Evolutionary conservation across 805 yeast genomes (phyloP).

Genomic region (Wickerhamiella domercqiae): DNA sequence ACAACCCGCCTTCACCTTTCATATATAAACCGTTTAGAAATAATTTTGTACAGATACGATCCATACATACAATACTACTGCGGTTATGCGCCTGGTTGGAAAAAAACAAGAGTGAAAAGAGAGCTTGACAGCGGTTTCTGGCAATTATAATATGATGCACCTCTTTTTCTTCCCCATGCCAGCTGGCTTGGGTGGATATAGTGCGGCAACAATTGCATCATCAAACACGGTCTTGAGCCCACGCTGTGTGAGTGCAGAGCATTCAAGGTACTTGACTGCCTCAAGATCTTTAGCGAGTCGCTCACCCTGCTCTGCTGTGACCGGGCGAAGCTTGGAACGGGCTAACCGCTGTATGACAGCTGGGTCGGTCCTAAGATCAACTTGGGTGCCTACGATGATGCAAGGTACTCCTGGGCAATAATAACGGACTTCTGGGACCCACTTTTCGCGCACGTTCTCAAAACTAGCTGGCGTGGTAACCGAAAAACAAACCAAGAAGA

Average conservation of each 20-base stretch:
- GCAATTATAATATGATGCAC: constrained; percentile 58
- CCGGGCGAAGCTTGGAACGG: constrained; percentile 80
- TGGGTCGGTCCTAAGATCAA: constrained; percentile 87
- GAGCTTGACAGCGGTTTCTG: too few relatives aligned
- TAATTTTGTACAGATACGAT: too few relatives aligned
- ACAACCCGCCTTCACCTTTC: too few relatives aligned
- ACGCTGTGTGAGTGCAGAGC: constrained; percentile 93
- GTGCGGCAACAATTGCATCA: constrained; percentile 95
- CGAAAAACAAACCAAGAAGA: constrained; percentile 86
- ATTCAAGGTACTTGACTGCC: constrained; percentile 93
- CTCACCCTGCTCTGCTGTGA: constrained; percentile 76
- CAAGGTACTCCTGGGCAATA: constrained; percentile 98
- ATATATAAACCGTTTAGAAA: too few relatives aligned
- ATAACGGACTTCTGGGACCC: constrained; percentile 98
- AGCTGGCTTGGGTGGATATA: constrained; percentile 71
- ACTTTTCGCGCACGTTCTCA: constrained; percentile 93
- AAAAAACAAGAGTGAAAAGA: too few relatives aligned
- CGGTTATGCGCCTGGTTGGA: too few relatives aligned
- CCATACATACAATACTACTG: too few relatives aligned
- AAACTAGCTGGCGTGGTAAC: constrained; percentile 95
- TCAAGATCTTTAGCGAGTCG: constrained; percentile 83
- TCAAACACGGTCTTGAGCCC: constrained; percentile 97
- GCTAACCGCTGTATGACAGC: constrained; percentile 77
- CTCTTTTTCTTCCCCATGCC: constrained; percentile 51
- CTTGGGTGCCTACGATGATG: constrained; percentile 91